These are phyloP conservation scores for Corchorus olitorius DNA, from an alignment of 345 rosid genomes.

Conservation along the genomic window DNA sequence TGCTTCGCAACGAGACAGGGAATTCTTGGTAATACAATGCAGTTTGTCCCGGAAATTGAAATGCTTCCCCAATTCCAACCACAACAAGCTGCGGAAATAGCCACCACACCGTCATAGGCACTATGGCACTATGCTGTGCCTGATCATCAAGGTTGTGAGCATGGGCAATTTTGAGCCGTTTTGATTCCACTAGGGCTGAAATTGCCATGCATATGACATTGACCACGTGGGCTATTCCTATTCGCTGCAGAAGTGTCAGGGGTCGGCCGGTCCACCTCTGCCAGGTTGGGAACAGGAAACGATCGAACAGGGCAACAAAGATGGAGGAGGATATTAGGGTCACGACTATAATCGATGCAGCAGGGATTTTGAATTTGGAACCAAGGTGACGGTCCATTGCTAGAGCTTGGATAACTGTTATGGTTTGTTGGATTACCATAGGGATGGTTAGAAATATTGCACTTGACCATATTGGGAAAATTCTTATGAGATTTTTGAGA, in stretches of 20 bases:
- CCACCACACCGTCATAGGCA: conserved; percentile 40
- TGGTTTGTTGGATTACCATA: conserved; percentile 34
- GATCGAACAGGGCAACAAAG: conserved; percentile 32
- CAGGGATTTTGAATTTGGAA: conserved; percentile 45
- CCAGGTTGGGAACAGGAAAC: conserved; percentile 33
- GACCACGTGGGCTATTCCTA: conserved; percentile 43
- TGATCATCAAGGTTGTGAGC: conserved; percentile 3
- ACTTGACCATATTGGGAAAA: conserved; percentile 42
- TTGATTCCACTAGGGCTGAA: conserved; percentile 40
- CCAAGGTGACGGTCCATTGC: conserved; percentile 47
- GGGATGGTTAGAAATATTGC: conserved; percentile 37
- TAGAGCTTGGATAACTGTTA: conserved; percentile 48
- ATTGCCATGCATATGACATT: conserved; percentile 26
- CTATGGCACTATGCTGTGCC: not conserved
- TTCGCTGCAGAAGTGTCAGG: conserved; percentile 30
- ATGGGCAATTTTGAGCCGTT: conserved; percentile 31
- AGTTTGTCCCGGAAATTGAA: conserved; percentile 45
- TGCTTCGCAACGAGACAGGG: conserved; percentile 30
- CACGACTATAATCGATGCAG: conserved; percentile 37
- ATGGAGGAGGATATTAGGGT: conserved; percentile 22
- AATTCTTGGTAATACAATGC: conserved; percentile 43
- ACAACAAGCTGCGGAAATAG: conserved; percentile 44
- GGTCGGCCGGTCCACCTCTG: conserved; percentile 11
- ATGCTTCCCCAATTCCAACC: conserved; percentile 44
- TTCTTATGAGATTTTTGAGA: conserved; percentile 39